A percentile compares a stretch with the other conserved stretches of the same genome.
These are phyloP conservation scores for Chlorella sp. DNA, from an alignment of 139 green algal species.

Conservation along the genomic window DNA sequence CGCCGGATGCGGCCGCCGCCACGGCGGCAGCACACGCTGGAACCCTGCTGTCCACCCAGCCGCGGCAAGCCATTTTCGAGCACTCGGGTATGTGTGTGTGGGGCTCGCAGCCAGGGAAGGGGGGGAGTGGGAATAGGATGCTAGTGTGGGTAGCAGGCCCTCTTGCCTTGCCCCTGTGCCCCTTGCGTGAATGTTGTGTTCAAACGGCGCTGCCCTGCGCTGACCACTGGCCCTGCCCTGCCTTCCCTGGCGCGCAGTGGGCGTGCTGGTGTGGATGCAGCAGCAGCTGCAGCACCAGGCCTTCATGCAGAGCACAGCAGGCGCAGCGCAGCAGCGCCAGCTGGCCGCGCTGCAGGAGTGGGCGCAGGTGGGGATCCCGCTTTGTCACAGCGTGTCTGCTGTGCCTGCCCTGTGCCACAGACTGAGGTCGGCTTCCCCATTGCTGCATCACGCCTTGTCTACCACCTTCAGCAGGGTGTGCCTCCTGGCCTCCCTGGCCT, in stretches of 20 bases:
- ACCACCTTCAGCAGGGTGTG: not conserved
- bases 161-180: no score
- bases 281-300: not conserved
- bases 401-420: no score
- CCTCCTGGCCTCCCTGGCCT: not conserved
- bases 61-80: not conserved
- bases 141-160: no score
- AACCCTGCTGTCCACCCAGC: not conserved
- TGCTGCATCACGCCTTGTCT: not conserved
- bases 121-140: no score
- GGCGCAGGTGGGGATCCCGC: not conserved
- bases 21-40: not conserved
- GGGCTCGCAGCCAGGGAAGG: no score
- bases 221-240: not conserved
- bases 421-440: not conserved
- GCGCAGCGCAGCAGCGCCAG: not conserved
- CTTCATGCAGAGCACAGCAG: not conserved
- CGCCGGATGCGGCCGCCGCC: not conserved
- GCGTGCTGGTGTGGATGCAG: not conserved
- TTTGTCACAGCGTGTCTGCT: no score
- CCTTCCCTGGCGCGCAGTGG: not conserved
- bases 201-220: not conserved
- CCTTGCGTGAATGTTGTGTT: no score
- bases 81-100: not conserved
- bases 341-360: not conserved